phyloP scores from a whole-genome alignment of 495 filamentous ascomycete genomes.

The Neurospora tetraspora region DNA sequence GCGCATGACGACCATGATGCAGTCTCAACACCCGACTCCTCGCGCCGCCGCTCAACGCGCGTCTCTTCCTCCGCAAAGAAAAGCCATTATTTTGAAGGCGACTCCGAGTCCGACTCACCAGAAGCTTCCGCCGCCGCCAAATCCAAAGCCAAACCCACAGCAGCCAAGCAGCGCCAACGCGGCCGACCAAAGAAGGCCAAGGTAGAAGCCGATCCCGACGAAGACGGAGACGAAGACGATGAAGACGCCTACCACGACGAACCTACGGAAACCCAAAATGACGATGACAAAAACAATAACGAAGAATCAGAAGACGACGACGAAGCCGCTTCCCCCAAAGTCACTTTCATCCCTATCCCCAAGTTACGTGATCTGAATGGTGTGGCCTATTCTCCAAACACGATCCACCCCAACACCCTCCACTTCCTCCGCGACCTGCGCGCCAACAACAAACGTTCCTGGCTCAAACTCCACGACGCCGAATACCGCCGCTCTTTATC shows the following conservation, averaged over 20 bases:
- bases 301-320: conserved; percentile 24
- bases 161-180: neutral
- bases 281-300: conserved; percentile 5
- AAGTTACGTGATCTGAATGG: conserved; percentile 58
- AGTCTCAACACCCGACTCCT: neutral
- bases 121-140: neutral
- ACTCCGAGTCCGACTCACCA: neutral
- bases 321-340: conserved; percentile 23
- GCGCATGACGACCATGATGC: neutral
- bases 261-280: neutral
- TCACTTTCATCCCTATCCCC: conserved; percentile 55
- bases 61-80: neutral
- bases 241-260: conserved; percentile 13
- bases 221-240: conserved; percentile 17
- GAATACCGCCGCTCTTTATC: conserved; percentile 67
- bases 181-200: neutral
- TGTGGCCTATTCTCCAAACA: conserved; percentile 56
- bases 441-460: conserved; percentile 65
- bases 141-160: conserved; percentile 10
- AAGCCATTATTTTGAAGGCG: neutral
- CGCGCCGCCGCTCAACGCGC: neutral
- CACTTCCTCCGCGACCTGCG: conserved; percentile 46
- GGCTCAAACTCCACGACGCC: conserved; percentile 72
- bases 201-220: neutral
- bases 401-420: conserved; percentile 72